phyloP scores from a whole-genome alignment of 225 moss, liverwort and hornwort species.

The Pseudisothecium myosuroides region DNA sequence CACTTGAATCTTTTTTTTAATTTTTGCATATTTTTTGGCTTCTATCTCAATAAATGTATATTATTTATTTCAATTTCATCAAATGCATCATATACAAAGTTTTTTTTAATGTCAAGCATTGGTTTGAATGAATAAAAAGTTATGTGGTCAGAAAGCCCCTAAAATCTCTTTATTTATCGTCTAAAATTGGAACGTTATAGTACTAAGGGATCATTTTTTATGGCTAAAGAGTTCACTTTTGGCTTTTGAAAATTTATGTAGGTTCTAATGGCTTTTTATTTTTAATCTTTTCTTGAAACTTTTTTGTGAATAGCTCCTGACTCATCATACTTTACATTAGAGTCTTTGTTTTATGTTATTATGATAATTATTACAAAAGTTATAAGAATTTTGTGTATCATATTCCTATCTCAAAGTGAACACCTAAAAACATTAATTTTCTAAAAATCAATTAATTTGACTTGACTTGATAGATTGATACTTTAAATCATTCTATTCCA shows the following conservation, averaged over 20 bases:
- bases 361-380: neutral
- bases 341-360: neutral
- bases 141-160: accelerated
- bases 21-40: no score
- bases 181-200: accelerated
- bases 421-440: no score
- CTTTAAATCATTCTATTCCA: neutral
- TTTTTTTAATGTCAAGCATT: neutral
- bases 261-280: neutral
- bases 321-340: neutral
- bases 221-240: neutral
- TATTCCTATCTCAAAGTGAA: neutral
- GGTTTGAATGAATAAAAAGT: neutral
- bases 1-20: no score
- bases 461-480: neutral
- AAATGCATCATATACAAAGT: no score
- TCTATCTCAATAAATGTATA: no score
- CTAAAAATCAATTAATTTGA: neutral
- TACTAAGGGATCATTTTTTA: neutral
- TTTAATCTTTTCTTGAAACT: neutral
- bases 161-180: accelerated
- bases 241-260: neutral
- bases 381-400: neutral
- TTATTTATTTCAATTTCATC: no score
- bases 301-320: neutral